Conservation (phyloP, 192 early-diverging fungal genomes). For the Coemansia erecta region DNA sequence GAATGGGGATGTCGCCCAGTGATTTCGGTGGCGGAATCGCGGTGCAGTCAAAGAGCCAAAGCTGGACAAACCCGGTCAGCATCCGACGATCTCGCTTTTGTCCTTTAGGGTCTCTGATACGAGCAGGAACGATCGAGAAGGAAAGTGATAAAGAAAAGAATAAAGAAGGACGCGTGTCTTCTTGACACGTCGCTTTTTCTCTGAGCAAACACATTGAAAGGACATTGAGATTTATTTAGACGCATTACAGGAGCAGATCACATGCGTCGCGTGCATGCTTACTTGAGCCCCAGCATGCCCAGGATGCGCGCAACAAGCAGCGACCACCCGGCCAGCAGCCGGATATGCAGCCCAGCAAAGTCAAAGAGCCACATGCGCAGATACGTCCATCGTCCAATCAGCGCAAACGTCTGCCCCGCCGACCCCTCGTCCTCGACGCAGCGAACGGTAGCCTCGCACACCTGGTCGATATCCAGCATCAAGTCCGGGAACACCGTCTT, state of each 20-base stretch:
- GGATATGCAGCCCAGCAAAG: constrained; percentile 17
- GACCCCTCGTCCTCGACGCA: constrained; percentile 20
- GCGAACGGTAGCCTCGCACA: constrained; percentile 21
- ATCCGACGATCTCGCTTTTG: background rate
- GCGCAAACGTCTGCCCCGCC: constrained; percentile 26
- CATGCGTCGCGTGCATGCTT: background rate
- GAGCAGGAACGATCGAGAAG: too few species aligned
- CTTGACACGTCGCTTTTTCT: too few species aligned
- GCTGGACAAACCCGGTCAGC: constrained; percentile 20
- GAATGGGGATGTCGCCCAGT: constrained; percentile 1
- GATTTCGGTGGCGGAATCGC: constrained; percentile 11
- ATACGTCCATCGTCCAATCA: constrained; percentile 28
- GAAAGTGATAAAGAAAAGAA: background rate
- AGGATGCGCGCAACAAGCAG: constrained; percentile 4
- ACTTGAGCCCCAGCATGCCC: background rate
- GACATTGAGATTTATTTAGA: background rate
- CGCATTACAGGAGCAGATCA: constrained; percentile 4
- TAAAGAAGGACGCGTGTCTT: too few species aligned
- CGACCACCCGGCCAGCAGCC: constrained; percentile 18
- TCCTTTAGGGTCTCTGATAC: too few species aligned
- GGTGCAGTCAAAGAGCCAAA: constrained; percentile 24
- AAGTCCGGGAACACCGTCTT: constrained; percentile 28
- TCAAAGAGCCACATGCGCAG: constrained; percentile 37
- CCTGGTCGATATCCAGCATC: constrained; percentile 36
- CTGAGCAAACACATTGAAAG: too few species aligned